A percentile compares a stretch with the other conserved stretches of the same genome.
Conservation (phyloP, 169 alveolate genomes). For the Plasmodium cynomolgi region DNA sequence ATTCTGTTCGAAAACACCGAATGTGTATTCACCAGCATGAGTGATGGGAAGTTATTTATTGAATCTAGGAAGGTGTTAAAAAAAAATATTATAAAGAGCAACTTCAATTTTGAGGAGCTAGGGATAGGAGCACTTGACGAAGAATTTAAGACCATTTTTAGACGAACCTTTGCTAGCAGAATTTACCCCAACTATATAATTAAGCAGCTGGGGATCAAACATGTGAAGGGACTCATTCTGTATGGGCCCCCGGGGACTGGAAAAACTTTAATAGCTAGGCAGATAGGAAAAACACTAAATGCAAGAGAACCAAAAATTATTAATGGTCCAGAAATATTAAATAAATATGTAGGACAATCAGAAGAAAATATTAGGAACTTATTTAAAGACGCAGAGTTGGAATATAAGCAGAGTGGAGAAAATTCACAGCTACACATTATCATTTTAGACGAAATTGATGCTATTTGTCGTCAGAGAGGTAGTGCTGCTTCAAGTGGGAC, state of each 20-base stretch:
- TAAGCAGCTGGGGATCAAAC: conserved; percentile 97
- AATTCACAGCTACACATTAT: conserved; percentile 97
- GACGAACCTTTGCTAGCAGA: conserved; percentile 99
- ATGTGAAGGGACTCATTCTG: conserved; percentile 95
- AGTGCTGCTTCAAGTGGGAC: conserved; percentile 90
- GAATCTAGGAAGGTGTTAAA: conserved; percentile 78
- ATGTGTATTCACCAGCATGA: conserved; percentile 70
- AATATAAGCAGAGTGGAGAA: conserved; percentile 94
- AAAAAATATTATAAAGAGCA: conserved; percentile 84
- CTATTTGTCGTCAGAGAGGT: conserved; percentile 99
- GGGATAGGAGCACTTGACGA: conserved; percentile 94
- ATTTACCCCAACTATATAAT: conserved; percentile 97
- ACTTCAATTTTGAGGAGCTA: conserved; percentile 92
- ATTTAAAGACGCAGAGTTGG: conserved; percentile 98
- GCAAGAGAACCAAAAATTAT: conserved; percentile 96
- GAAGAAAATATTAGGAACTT: conserved; percentile 98
- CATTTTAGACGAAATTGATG: conserved; percentile 99
- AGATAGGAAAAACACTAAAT: conserved; percentile 96
- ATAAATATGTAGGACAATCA: conserved; percentile 98
- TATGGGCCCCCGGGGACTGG: conserved; percentile 99
- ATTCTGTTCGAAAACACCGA: conserved; percentile 65
- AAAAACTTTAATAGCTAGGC: conserved; percentile 99
- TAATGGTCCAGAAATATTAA: conserved; percentile 93
- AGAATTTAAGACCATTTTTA: conserved; percentile 97
- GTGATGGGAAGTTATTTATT: conserved; percentile 74